phyloP scores from a whole-genome alignment of 441 rosid species.

The Biscutella auriculata region DNA sequence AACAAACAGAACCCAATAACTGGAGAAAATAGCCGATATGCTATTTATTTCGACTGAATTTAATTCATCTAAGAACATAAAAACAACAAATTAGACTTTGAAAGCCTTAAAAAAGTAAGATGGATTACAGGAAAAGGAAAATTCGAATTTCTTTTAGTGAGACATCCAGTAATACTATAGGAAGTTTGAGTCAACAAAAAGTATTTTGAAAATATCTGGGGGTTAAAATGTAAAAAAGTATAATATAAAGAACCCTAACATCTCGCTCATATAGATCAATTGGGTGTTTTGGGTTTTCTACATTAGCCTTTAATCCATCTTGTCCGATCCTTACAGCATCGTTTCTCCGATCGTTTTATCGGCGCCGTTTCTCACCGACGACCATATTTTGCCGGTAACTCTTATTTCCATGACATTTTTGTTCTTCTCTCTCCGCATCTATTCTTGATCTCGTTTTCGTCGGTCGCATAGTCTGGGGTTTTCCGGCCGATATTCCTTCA shows the following conservation, averaged over 20 bases:
- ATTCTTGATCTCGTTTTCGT: not conserved
- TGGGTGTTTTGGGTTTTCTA: not conserved
- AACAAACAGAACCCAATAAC: not conserved
- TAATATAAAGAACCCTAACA: conserved; percentile 1
- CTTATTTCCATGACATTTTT: not conserved
- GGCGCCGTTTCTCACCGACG: conserved; percentile 3
- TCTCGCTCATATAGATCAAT: not conserved
- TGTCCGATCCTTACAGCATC: not conserved
- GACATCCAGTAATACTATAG: no score
- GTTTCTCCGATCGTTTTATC: no score
- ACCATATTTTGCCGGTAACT: conserved; percentile 6
- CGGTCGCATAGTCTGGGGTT: not conserved
- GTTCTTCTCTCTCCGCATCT: not conserved
- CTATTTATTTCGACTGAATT: not conserved
- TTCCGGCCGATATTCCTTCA: no score
- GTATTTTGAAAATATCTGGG: not conserved
- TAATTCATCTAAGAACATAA: not conserved
- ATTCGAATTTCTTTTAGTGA: no score
- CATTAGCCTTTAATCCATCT: not conserved
- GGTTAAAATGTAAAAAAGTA: not conserved
- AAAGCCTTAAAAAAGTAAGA: not conserved
- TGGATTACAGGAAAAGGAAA: no score
- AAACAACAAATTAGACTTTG: not conserved
- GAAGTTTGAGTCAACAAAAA: not conserved
- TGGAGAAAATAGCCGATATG: not conserved